Percentiles rank a stretch among this genome's conserved stretches.
phyloP scores from a whole-genome alignment of 2,329 filamentous ascomycete genomes.

The Rhynchosporium agropyri region DNA sequence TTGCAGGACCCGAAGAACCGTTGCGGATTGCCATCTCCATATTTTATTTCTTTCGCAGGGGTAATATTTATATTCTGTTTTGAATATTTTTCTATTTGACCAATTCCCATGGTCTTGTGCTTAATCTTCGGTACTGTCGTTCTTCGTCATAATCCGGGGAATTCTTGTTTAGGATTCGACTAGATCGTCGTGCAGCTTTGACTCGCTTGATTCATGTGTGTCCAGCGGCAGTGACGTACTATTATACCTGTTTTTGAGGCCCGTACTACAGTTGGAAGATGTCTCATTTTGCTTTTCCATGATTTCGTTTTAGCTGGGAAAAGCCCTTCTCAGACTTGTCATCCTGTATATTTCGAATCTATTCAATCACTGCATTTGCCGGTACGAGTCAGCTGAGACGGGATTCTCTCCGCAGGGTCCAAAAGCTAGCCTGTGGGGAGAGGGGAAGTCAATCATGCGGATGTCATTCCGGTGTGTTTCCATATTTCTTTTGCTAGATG shows the following conservation, averaged over 20 bases:
- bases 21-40: slow-evolving; percentile 4
- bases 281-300: neutral
- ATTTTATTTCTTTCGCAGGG: neutral
- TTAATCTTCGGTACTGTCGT: slow-evolving; percentile 5
- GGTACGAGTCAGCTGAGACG: slow-evolving; percentile 8
- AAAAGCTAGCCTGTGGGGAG: neutral
- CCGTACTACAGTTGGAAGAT: neutral
- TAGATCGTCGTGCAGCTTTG: neutral
- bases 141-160: slow-evolving; percentile 10
- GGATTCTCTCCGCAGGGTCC: slow-evolving; percentile 10
- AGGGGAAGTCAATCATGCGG: neutral
- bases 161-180: slow-evolving; percentile 9
- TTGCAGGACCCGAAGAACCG: slow-evolving; percentile 5
- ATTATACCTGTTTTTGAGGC: neutral
- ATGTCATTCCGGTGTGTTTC: slow-evolving; percentile 5
- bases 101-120: neutral
- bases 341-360: neutral
- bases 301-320: neutral
- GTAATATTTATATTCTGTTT: neutral
- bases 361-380: neutral
- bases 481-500: neutral
- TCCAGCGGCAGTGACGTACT: neutral
- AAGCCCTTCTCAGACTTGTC: neutral
- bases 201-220: neutral
- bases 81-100: slow-evolving; percentile 3